Conservation (phyloP, 805 yeast genomes). For the Candida hispaniensis region DNA sequence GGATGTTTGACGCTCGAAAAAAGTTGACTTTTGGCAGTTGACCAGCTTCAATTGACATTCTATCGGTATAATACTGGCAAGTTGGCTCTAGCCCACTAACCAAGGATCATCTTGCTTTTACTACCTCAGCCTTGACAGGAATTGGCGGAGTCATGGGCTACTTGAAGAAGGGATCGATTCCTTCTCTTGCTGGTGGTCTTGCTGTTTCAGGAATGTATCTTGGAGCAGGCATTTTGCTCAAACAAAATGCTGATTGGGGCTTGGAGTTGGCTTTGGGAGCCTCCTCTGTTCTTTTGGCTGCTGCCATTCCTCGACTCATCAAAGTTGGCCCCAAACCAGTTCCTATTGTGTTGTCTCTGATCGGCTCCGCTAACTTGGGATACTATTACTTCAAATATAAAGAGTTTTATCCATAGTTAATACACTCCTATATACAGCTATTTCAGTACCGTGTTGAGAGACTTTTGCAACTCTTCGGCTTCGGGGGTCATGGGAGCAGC, state of each 20-base stretch:
- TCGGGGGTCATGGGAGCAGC: conserved; percentile 12
- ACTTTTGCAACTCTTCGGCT: conserved; percentile 10
- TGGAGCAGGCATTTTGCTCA: conserved; percentile 47
- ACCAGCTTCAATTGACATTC: no score
- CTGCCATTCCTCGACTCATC: conserved; percentile 63
- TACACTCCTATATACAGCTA: conserved; percentile 13
- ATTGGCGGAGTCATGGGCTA: conserved; percentile 64
- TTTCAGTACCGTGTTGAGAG: conserved; percentile 1
- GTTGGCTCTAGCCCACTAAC: no score
- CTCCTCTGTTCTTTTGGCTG: conserved; percentile 51
- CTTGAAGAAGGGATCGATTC: conserved; percentile 56
- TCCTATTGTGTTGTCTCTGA: conserved; percentile 51
- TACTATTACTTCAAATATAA: conserved; percentile 68
- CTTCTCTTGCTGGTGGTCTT: conserved; percentile 68
- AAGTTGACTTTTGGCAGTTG: no score
- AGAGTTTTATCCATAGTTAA: conserved; percentile 42
- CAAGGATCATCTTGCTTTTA: conserved; percentile 65
- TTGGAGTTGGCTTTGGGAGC: conserved; percentile 72
- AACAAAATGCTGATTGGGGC: conserved; percentile 65
- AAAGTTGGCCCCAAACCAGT: conserved; percentile 53
- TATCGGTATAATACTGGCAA: no score
- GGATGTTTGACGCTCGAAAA: no score
- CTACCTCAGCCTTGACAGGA: conserved; percentile 55
- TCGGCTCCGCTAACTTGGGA: conserved; percentile 52
- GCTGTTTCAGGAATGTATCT: conserved; percentile 29